phyloP scores from a whole-genome alignment of 495 filamentous ascomycete species.

The Cercophora scortea region DNA sequence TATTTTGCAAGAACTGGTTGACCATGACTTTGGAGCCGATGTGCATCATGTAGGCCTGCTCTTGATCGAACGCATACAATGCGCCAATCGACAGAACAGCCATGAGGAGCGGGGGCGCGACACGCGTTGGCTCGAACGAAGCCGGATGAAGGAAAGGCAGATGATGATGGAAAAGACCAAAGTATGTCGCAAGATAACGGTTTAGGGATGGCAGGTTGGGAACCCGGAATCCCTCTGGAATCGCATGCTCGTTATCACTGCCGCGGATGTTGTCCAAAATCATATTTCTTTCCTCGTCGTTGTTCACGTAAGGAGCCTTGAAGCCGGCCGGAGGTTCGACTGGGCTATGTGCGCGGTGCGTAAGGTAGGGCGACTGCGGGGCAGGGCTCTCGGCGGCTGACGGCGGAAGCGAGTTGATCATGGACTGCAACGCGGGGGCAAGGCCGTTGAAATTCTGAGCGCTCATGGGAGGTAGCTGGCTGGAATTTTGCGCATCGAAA shows the following conservation, averaged over 20 bases:
- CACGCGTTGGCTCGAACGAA: slow-evolving; percentile 73
- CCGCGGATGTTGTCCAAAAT: slow-evolving; percentile 79
- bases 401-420: slow-evolving; percentile 60
- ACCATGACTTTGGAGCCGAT: slow-evolving; percentile 95
- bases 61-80: slow-evolving; percentile 93
- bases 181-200: slow-evolving; percentile 89
- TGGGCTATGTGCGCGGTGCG: slow-evolving; percentile 58
- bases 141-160: slow-evolving; percentile 92
- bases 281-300: slow-evolving; percentile 72
- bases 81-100: slow-evolving; percentile 94
- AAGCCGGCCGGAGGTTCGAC: slow-evolving; percentile 55
- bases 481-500: slow-evolving; percentile 58
- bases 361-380: slow-evolving; percentile 57
- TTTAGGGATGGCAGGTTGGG: slow-evolving; percentile 73
- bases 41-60: slow-evolving; percentile 92
- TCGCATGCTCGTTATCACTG: slow-evolving; percentile 70
- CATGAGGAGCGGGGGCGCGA: slow-evolving; percentile 74
- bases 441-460: slow-evolving; percentile 56
- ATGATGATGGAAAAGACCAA: slow-evolving; percentile 94
- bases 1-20: slow-evolving; percentile 94
- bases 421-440: slow-evolving; percentile 54
- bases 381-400: slow-evolving; percentile 72
- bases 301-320: slow-evolving; percentile 58
- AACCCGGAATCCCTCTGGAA: slow-evolving; percentile 82
- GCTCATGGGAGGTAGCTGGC: slow-evolving; percentile 59